Base-by-base conservation (phyloP, 2,329 filamentous ascomycete genomes). In the Fusarium aywerte region DNA sequence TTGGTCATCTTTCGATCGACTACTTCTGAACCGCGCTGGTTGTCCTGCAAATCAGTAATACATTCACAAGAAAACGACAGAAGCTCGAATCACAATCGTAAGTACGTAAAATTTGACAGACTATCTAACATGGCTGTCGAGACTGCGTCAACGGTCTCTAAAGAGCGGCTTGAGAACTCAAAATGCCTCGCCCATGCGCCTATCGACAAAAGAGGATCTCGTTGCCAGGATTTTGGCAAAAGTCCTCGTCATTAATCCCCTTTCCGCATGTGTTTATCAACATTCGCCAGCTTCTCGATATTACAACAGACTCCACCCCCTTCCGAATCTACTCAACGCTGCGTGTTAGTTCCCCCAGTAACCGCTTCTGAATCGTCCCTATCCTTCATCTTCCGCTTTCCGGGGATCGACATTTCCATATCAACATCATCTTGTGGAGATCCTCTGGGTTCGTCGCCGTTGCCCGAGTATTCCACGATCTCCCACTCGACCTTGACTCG, bases 401-500 rank as follows among this genome's bases (percentile, higher is more conserved):
- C 80, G 18, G 79, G 76, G 13, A 77, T 72, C 31, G 63, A 62
- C 27, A 71, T 53, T 47, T 72, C 73, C 76, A 77, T 77, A 21
- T 81, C 79, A 12, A 78, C 71, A 42, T 79, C 76, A 8, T 78
- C 74, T 5, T 67, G 74, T 39, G 76, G 20, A 42, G 54, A 40
- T 29, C 18, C 59, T 29, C 31, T 42, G 29, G 29, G 42, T 25
- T 69, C 65, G 27, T 73, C 73, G 15, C 79, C 80, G 10, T 80
- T 82, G 51, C 82, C 84, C 44, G 82, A 85, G 83, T 87, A 94
- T 79, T 97, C 93, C 36, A 90, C 84, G 66, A 97, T 85, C 78
- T 97, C 93, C 92, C 92, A 97, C 74, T 96, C 90, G 12, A 96
- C 85, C 42, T 82, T 86, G 35, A 89, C 85, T 27, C 81, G 83